Evolutionary conservation across 192 early-diverging fungal species (phyloP).

Genomic region (Coemansia sp.): DNA sequence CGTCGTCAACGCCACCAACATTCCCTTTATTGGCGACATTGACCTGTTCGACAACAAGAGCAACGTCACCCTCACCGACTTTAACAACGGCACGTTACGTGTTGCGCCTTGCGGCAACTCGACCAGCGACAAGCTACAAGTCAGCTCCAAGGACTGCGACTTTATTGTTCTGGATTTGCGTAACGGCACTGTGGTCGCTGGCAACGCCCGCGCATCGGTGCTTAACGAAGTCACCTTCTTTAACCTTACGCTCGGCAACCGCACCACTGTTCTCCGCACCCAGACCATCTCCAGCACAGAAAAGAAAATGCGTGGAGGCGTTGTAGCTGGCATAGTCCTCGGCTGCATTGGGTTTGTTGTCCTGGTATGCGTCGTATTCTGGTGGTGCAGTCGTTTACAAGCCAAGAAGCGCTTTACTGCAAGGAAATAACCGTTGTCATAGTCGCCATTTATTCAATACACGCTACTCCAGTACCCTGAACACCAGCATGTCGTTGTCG

Average conservation of each 20-base stretch:
- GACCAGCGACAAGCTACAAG: slow-evolving; percentile 11
- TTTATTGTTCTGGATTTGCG: slow-evolving; percentile 32
- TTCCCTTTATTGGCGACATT: slow-evolving; percentile 28
- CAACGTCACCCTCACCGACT: slow-evolving; percentile 39
- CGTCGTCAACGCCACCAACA: slow-evolving; percentile 30
- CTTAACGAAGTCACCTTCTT: slow-evolving; percentile 45
- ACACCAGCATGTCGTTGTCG: too few species aligned
- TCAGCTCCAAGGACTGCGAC: slow-evolving; percentile 15
- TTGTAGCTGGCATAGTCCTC: slow-evolving; percentile 40
- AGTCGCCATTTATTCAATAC: not conserved
- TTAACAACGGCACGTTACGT: slow-evolving; percentile 43
- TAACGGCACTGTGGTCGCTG: slow-evolving; percentile 21
- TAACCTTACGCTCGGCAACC: slow-evolving; percentile 23
- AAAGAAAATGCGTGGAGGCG: slow-evolving; percentile 16
- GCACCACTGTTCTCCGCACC: slow-evolving; percentile 19
- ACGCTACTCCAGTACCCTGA: too few species aligned
- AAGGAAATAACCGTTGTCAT: not conserved
- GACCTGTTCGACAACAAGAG: slow-evolving; percentile 24
- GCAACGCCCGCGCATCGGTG: slow-evolving; percentile 22
- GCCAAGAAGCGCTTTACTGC: not conserved
- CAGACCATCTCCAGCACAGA: slow-evolving; percentile 41
- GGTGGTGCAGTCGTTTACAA: slow-evolving; percentile 5
- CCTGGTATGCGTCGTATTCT: slow-evolving; percentile 10
- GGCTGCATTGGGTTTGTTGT: slow-evolving; percentile 32
- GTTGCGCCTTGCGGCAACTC: slow-evolving; percentile 40